Evolutionary conservation across 768 basidiomycete genomes (phyloP).

Genomic region (Rhizopogon vesiculosus): DNA sequence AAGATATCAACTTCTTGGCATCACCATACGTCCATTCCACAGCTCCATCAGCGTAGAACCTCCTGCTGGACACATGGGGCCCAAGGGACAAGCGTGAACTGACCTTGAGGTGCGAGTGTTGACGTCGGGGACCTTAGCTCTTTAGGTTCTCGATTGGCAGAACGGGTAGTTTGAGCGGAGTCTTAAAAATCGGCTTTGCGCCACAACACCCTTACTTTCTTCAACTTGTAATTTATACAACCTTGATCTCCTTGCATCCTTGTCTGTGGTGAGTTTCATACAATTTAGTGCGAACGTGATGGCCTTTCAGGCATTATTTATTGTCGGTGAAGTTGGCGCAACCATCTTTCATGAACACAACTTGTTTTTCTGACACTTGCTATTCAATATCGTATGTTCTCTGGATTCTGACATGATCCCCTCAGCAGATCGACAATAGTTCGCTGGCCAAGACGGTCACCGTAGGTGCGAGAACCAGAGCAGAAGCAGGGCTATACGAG

Average conservation of each 20-base stretch:
- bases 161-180: slow-evolving; percentile 17
- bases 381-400: background rate
- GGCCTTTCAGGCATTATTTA: slow-evolving; percentile 55
- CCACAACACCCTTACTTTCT: slow-evolving; percentile 18
- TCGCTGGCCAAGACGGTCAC: background rate
- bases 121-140: slow-evolving; percentile 34
- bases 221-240: slow-evolving; percentile 5
- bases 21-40: slow-evolving; percentile 13
- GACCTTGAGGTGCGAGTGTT: slow-evolving; percentile 61
- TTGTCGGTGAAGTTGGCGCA: slow-evolving; percentile 53
- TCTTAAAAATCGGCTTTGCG: slow-evolving; percentile 14
- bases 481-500: background rate
- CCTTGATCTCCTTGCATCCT: slow-evolving; percentile 1
- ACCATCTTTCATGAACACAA: slow-evolving; percentile 45
- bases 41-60: slow-evolving; percentile 8
- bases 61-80: slow-evolving; percentile 13
- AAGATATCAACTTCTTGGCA: slow-evolving; percentile 24
- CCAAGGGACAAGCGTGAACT: slow-evolving; percentile 35
- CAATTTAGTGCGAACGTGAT: slow-evolving; percentile 35
- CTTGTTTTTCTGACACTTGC: slow-evolving; percentile 37
- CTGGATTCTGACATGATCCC: slow-evolving; percentile 9
- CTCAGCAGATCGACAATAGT: background rate
- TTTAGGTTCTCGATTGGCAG: background rate
- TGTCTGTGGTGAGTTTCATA: slow-evolving; percentile 13
- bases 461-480: background rate